Conservation (phyloP, 495 filamentous ascomycete genomes). For the Corynascus novoguineensis region DNA sequence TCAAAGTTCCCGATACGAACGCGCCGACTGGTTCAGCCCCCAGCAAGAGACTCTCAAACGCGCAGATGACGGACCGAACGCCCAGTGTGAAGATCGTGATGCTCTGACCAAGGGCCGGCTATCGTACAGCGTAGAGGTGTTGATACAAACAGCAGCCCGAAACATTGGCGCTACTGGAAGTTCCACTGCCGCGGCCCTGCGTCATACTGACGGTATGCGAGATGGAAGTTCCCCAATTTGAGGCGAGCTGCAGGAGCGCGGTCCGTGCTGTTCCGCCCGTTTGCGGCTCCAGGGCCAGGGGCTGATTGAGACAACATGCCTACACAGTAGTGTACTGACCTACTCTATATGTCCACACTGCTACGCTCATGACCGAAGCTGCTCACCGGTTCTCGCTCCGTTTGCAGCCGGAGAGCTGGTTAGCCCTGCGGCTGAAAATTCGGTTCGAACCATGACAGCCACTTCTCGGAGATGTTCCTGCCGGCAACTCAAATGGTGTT, state of each 20-base stretch:
- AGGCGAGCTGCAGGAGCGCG: constrained; percentile 11
- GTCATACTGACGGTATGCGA: not conserved
- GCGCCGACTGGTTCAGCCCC: constrained; percentile 1
- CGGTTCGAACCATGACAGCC: not conserved
- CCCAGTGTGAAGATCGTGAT: constrained; percentile 4
- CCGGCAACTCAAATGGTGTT: not conserved
- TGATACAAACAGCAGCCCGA: constrained; percentile 1
- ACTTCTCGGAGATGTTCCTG: not conserved
- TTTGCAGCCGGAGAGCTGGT: not conserved
- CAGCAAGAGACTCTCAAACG: not conserved
- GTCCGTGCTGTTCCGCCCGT: constrained; percentile 11
- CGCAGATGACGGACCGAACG: not conserved
- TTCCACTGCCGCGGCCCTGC: constrained; percentile 8
- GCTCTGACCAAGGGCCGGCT: not conserved
- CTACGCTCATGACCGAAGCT: no score
- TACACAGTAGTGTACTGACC: no score
- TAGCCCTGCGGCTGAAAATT: not conserved
- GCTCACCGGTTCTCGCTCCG: not conserved
- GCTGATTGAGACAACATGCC: not conserved
- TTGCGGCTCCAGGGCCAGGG: not conserved
- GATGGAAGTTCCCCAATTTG: not conserved
- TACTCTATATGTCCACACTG: no score
- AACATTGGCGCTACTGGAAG: constrained; percentile 6
- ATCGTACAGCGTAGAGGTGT: constrained; percentile 5
- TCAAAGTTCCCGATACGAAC: no score